Percentiles rank a stretch among this genome's conserved stretches.
These are phyloP conservation scores for Aspergillus ostianus DNA, from an alignment of 495 filamentous ascomycete genomes.

Conservation along the genomic window DNA sequence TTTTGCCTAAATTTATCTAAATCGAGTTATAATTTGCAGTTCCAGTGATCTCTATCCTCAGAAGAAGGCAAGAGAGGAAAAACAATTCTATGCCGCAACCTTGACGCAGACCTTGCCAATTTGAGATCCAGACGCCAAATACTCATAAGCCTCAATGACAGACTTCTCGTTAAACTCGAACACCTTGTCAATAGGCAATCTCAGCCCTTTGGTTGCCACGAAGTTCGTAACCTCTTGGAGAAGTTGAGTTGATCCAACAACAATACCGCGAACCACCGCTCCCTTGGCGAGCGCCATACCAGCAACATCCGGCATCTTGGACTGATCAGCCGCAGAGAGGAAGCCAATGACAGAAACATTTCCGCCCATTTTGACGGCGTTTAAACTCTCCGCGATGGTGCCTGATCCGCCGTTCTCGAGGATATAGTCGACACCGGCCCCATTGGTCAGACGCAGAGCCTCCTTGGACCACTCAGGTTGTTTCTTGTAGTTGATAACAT, in stretches of 20 bases:
- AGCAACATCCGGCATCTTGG: slow-evolving; percentile 37
- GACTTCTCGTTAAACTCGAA: slow-evolving; percentile 50
- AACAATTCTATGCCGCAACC: too few species aligned
- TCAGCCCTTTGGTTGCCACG: slow-evolving; percentile 44
- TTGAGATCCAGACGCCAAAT: slow-evolving; percentile 58
- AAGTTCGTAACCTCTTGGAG: slow-evolving; percentile 55
- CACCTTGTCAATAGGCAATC: slow-evolving; percentile 57
- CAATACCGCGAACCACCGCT: slow-evolving; percentile 52
- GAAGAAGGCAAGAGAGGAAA: too few species aligned
- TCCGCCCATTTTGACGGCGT: slow-evolving; percentile 58
- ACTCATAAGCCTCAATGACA: slow-evolving; percentile 39
- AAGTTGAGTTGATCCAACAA: slow-evolving; percentile 50
- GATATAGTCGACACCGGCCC: slow-evolving; percentile 61
- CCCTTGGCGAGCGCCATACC: slow-evolving; percentile 43
- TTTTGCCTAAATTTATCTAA: too few species aligned
- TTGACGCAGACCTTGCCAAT: slow-evolving; percentile 66
- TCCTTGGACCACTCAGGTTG: slow-evolving; percentile 61
- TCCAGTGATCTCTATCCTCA: too few species aligned
- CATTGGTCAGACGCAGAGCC: slow-evolving; percentile 55
- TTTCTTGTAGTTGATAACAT: slow-evolving; percentile 60
- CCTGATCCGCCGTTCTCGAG: slow-evolving; percentile 62
- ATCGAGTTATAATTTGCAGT: too few species aligned
- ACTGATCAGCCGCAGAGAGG: slow-evolving; percentile 35
- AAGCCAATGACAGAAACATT: slow-evolving; percentile 61
- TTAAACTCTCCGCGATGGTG: slow-evolving; percentile 54